Conservation (phyloP, 345 rosid species). For the Linum lewisii region DNA sequence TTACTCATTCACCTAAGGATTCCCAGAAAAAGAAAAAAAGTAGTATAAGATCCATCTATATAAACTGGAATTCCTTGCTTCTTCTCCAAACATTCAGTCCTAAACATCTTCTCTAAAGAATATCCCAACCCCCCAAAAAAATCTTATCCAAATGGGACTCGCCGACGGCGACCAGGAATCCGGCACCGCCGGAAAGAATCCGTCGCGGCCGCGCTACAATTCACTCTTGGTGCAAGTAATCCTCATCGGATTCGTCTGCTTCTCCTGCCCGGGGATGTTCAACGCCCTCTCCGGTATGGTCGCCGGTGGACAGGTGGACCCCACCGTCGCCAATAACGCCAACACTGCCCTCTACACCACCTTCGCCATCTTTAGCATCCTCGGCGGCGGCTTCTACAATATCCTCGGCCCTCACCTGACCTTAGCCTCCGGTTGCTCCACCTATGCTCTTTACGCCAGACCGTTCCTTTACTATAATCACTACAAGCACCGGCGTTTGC, state of each 20-base stretch:
- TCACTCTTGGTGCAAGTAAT: constrained; percentile 63
- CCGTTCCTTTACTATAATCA: constrained; percentile 63
- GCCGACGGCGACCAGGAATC: neutral
- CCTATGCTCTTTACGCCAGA: constrained; percentile 55
- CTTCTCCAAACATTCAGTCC: no score
- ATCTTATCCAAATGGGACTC: neutral
- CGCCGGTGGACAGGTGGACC: constrained; percentile 79
- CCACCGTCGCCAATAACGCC: constrained; percentile 77
- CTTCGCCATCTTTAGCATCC: constrained; percentile 46
- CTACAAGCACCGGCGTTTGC: constrained; percentile 26
- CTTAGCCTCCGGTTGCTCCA: constrained; percentile 60
- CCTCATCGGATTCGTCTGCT: constrained; percentile 78
- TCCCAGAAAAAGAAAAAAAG: no score
- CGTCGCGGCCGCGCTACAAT: constrained; percentile 24
- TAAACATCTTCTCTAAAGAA: no score
- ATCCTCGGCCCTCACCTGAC: constrained; percentile 49
- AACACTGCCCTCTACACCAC: constrained; percentile 67
- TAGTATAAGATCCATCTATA: no score
- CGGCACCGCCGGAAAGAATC: neutral
- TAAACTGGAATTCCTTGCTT: no score
- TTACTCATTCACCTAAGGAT: no score
- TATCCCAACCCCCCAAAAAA: no score
- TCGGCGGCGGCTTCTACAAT: constrained; percentile 66
- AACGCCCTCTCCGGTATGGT: constrained; percentile 97
- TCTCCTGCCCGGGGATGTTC: constrained; percentile 93